These are phyloP conservation scores for Xylaria cubensis DNA, from an alignment of 495 filamentous ascomycete species.

Conservation along the genomic window DNA sequence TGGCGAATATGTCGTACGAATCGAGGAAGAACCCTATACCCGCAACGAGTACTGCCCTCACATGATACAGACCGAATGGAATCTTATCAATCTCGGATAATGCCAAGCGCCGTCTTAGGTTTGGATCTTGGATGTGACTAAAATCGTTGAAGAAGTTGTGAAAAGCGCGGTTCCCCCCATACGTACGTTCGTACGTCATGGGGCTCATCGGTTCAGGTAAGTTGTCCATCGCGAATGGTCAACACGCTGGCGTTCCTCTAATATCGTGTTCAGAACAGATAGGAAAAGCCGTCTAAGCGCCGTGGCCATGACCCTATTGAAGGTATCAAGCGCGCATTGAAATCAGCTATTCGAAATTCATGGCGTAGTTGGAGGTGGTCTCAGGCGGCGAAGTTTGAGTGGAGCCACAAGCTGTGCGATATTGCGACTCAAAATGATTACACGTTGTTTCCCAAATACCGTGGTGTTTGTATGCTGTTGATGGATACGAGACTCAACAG, in stretches of 20 bases:
- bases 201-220: constrained; percentile 46
- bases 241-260: not conserved
- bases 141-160: constrained; percentile 65
- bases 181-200: constrained; percentile 42
- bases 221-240: constrained; percentile 13
- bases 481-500: not conserved
- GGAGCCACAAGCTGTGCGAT: not conserved
- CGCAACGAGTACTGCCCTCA: constrained; percentile 72
- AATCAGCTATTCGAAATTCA: constrained; percentile 7
- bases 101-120: constrained; percentile 72
- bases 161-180: constrained; percentile 63
- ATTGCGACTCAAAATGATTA: not conserved
- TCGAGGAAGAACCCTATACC: constrained; percentile 83
- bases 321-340: constrained; percentile 5
- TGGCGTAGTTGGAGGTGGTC: not conserved
- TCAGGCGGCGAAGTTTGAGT: constrained; percentile 1
- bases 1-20: constrained; percentile 80
- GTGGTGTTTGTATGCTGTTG: not conserved
- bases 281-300: constrained; percentile 2
- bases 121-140: constrained; percentile 71
- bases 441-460: not conserved
- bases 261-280: constrained; percentile 9
- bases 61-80: constrained; percentile 79
- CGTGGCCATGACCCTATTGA: constrained; percentile 12
- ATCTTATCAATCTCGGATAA: constrained; percentile 78